phyloP scores from a whole-genome alignment of 208 protist species.

The Jaenimonas drosophilae region DNA sequence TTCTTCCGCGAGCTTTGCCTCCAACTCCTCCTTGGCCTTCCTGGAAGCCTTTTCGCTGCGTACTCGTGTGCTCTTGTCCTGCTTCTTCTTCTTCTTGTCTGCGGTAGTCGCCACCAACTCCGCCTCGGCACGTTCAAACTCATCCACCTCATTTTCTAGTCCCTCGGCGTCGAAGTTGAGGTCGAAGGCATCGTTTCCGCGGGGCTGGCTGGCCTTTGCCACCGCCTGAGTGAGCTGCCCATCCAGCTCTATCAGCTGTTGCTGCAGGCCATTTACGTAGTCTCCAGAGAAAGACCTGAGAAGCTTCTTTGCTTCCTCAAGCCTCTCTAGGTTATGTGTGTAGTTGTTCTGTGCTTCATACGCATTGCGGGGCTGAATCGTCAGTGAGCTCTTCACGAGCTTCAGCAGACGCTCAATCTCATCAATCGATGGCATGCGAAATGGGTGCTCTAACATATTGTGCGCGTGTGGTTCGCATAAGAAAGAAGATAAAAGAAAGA shows the following conservation, averaged over 20 bases:
- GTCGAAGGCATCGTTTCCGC: conserved; percentile 17
- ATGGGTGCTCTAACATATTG: background rate
- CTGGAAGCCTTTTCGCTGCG: no score
- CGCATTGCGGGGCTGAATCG: conserved; percentile 28
- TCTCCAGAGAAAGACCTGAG: conserved; percentile 38
- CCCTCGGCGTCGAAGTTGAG: conserved; percentile 37
- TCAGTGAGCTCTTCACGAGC: conserved; percentile 34
- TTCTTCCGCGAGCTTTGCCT: conserved; percentile 7
- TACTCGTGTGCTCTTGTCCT: conserved; percentile 14
- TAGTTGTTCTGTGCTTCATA: conserved; percentile 53
- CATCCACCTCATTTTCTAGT: conserved; percentile 12
- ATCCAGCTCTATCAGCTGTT: conserved; percentile 18
- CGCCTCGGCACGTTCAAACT: conserved; percentile 18
- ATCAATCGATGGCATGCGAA: conserved; percentile 9
- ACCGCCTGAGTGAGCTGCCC: conserved; percentile 6
- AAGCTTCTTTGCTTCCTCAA: conserved; percentile 11
- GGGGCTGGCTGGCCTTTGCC: background rate
- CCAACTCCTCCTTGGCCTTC: conserved; percentile 13
- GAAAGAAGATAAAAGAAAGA: background rate
- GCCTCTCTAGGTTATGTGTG: conserved; percentile 25
- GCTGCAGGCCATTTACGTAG: conserved; percentile 30
- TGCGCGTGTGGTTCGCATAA: background rate
- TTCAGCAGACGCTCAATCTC: conserved; percentile 24
- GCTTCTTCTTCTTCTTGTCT: conserved; percentile 14
- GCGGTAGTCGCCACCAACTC: conserved; percentile 5